Conservation (phyloP, 2,329 filamentous ascomycete genomes). For the Orbilia brochopaga region DNA sequence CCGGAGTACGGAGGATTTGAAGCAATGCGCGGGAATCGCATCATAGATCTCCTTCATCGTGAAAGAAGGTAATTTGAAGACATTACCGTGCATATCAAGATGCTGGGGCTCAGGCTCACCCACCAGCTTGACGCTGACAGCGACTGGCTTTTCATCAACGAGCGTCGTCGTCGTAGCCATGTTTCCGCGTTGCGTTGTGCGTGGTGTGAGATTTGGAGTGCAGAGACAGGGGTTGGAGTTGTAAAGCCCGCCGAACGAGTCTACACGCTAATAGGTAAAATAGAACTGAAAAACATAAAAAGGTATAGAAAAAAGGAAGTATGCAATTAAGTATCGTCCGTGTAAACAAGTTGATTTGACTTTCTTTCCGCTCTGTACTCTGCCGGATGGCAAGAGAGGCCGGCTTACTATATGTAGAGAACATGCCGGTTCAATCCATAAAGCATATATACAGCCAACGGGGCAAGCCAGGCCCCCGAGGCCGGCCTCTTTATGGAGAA, state of each 20-base stretch:
- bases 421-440: too few species aligned
- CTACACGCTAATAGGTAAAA: slow-evolving; percentile 2
- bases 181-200: background rate
- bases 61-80: slow-evolving; percentile 56
- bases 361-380: too few species aligned
- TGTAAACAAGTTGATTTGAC: too few species aligned
- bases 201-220: too few species aligned
- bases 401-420: too few species aligned
- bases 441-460: too few species aligned
- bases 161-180: background rate
- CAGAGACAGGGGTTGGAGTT: too few species aligned
- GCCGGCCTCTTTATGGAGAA: too few species aligned
- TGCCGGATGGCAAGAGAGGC: too few species aligned
- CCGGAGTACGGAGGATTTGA: slow-evolving; percentile 63
- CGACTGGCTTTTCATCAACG: background rate
- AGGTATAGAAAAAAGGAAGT: slow-evolving; percentile 2
- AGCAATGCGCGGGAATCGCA: slow-evolving; percentile 69
- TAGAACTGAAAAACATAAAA: background rate
- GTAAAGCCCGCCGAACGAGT: background rate
- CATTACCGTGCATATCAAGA: slow-evolving; percentile 56
- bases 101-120: slow-evolving; percentile 52
- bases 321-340: too few species aligned
- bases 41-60: slow-evolving; percentile 56
- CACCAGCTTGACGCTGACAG: background rate
- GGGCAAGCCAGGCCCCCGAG: too few species aligned